Evolutionary conservation across 73 alveolate species (phyloP), one percentile per base, ranked within the genome.

Genomic region (Uronychia binucleata): DNA sequence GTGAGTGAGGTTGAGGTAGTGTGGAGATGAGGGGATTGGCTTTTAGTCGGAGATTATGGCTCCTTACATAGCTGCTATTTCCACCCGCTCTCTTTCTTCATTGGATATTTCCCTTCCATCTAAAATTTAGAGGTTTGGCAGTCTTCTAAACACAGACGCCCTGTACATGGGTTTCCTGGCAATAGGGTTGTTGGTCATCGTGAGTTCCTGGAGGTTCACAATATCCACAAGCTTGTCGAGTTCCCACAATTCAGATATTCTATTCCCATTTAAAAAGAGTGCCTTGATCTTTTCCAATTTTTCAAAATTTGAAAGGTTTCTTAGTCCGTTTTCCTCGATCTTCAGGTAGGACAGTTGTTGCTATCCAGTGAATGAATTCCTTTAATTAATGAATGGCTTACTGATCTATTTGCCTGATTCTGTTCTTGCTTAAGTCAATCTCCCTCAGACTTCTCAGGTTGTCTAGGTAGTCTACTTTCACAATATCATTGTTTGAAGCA

Each of bases 201-300:
- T 81, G 25, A 95, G 75, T 78, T 95, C 99, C 91, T 82, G 81
- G 25, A 95, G 74, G 75, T 84, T 74, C 13, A 93, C 87, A 19
- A 91, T 59, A n/a, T 87, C 93, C 19, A 76, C 75, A 31, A 95
- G 77, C 28, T 93, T 77, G 82, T 95, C 99, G 0, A 95, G 81
- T 28, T 95, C 99, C 84, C 95, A 91, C 57, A 94, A 76, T 27
- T 95, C 99, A 82, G 91, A 75, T 13, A 95, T 81, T 57, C 99
- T 91, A 82, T 95, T 95, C 33, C 92, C 85, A 32, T 59, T 77
- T 13, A 90, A 86, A 81, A 88, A 88, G 35, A 93, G 80, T 34
- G 89, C 83, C 85, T 92, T 83, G 26, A 95, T 90, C 81, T 93
- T 90, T 29, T 77, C 93, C 8, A 95, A 81, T 60, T 90, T 92